Percentiles rank a stretch among this genome's conserved stretches.
These are phyloP conservation scores for Tilletia caries DNA, from an alignment of 1,284 basidiomycete genomes.

Conservation along the genomic window DNA sequence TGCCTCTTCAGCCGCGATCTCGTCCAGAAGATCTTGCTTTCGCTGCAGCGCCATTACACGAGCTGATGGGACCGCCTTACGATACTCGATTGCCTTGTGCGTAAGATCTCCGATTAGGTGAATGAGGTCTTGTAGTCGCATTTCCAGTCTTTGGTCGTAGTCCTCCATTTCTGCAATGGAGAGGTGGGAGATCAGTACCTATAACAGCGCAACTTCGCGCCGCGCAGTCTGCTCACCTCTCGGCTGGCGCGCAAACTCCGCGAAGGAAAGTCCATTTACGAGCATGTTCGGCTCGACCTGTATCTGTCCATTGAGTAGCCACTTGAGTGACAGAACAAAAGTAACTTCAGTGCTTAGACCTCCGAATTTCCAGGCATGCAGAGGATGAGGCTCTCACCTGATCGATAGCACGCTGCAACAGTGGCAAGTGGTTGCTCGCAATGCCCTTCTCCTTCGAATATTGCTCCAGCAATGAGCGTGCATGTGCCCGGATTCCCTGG, in stretches of 20 bases:
- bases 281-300: constrained; percentile 17
- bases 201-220: too few species aligned
- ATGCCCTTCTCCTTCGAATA: not conserved
- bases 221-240: not conserved
- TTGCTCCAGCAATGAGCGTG: constrained; percentile 2
- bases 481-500: constrained; percentile 12
- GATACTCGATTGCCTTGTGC: constrained; percentile 5
- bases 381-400: not conserved
- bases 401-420: constrained; percentile 4
- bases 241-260: not conserved
- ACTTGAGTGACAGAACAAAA: not conserved
- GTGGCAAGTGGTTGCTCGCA: not conserved
- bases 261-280: constrained; percentile 19
- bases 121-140: constrained; percentile 11
- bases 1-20: not conserved
- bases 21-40: constrained; percentile 5
- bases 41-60: not conserved
- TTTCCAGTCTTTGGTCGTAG: not conserved
- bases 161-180: constrained; percentile 20
- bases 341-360: too few species aligned
- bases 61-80: not conserved
- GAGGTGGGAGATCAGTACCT: too few species aligned
- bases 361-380: not conserved
- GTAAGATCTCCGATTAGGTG: constrained; percentile 9
- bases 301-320: constrained; percentile 7